A percentile compares a stretch with the other conserved stretches of the same genome.
Conservation (phyloP, 306 rosid genomes). For the Hylodesmum podocarpum region DNA sequence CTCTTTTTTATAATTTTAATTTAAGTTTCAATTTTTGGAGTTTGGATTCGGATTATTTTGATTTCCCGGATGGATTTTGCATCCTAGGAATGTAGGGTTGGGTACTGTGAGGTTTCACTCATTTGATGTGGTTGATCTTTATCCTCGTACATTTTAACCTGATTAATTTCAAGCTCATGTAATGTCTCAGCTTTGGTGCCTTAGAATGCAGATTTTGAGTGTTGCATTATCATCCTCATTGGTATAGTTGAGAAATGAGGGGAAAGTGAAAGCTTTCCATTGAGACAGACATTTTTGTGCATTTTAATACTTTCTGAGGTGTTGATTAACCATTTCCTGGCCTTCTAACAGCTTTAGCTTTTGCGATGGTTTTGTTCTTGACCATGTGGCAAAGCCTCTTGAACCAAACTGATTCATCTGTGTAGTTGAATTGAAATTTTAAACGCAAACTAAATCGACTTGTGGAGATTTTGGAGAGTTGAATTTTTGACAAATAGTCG, state of each 20-base stretch:
- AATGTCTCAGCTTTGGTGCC: slow-evolving; percentile 8
- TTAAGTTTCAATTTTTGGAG: neutral
- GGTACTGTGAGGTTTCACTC: slow-evolving; percentile 2
- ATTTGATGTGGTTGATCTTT: slow-evolving; percentile 21
- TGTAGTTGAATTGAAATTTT: neutral
- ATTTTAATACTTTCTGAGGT: neutral
- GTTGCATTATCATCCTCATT: neutral
- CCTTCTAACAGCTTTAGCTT: neutral
- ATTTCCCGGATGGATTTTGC: neutral
- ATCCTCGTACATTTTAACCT: neutral
- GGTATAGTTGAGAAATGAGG: neutral
- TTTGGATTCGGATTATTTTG: slow-evolving; percentile 1
- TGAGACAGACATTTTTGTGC: neutral
- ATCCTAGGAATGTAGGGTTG: slow-evolving; percentile 6
- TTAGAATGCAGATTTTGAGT: slow-evolving; percentile 6
- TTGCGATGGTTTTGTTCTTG: neutral
- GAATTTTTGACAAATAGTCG: neutral
- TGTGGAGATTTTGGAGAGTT: slow-evolving; percentile 6
- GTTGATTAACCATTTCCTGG: neutral
- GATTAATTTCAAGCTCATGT: neutral
- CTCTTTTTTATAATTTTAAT: neutral
- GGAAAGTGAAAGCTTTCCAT: neutral
- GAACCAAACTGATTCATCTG: neutral
- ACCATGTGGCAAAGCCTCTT: neutral
- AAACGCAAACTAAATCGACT: neutral